These are phyloP conservation scores for Xerocomus nothofagi DNA, from an alignment of 1,284 basidiomycete genomes.

Conservation along the genomic window DNA sequence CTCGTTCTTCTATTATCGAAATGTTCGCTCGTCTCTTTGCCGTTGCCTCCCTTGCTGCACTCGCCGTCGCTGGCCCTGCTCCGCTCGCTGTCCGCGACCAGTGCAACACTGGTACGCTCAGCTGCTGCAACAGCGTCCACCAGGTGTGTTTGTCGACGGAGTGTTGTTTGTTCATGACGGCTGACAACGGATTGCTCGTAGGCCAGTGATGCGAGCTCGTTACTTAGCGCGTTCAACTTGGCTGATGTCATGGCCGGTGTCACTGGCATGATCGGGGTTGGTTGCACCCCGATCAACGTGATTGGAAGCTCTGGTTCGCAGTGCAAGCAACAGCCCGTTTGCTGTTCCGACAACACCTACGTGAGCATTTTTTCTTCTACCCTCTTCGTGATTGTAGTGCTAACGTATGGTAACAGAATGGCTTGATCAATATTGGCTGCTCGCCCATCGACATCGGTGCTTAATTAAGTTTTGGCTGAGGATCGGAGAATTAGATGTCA, in stretches of 20 bases:
- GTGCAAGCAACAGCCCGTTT: conserved; percentile 27
- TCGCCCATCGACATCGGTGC: conserved; percentile 26
- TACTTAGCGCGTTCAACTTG: not conserved
- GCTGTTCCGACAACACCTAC: conserved; percentile 28
- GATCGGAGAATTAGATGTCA: not conserved
- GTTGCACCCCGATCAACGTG: conserved; percentile 3
- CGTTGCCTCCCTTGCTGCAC: conserved; percentile 18
- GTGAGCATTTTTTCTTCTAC: not conserved
- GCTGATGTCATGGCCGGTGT: not conserved
- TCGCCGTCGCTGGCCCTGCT: conserved; percentile 14
- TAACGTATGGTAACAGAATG: conserved; percentile 19
- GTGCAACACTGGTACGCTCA: conserved; percentile 13
- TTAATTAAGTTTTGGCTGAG: not conserved
- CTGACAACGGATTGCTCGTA: not conserved
- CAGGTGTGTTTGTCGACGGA: not conserved
- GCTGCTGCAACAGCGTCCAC: conserved; percentile 15
- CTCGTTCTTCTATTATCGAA: conserved; percentile 1
- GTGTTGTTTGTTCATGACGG: fast-evolving
- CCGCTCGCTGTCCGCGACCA: conserved; percentile 2
- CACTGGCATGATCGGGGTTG: not conserved
- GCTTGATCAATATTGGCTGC: conserved; percentile 33
- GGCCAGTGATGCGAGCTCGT: not conserved
- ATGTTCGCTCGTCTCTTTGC: conserved; percentile 28
- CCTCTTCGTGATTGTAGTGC: fast-evolving
- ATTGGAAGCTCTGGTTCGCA: conserved; percentile 9